Percentiles rank a stretch among this genome's conserved stretches.
Conservation (phyloP, 2,329 filamentous ascomycete species). For the Hymenoscyphus linearis region DNA sequence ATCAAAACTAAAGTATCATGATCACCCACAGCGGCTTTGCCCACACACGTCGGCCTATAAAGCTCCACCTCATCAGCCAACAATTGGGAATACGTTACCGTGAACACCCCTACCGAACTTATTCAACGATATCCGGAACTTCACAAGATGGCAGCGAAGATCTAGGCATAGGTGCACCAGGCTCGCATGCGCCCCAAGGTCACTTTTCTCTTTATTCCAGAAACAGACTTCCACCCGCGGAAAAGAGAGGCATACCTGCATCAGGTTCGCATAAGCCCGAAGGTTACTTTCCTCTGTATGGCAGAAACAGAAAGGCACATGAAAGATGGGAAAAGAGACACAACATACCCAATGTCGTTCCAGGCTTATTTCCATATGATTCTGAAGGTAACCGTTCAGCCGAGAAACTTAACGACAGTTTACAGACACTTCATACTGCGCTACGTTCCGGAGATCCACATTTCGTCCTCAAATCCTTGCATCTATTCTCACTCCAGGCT, state of each 20-base stretch:
- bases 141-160: no score
- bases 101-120: no score
- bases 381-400: background rate
- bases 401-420: background rate
- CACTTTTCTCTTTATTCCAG: no score
- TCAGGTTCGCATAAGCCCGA: background rate
- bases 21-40: background rate
- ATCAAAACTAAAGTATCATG: background rate
- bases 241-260: no score
- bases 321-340: background rate
- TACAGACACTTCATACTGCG: slow-evolving; percentile 3
- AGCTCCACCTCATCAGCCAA: background rate
- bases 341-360: background rate
- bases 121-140: no score
- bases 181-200: no score
- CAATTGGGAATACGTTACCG: background rate
- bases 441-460: slow-evolving; percentile 17
- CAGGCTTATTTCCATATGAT: background rate
- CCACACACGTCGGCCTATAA: background rate
- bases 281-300: background rate
- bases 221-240: no score
- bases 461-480: slow-evolving; percentile 10
- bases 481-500: slow-evolving; percentile 10
- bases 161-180: background rate
- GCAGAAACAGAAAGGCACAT: background rate